Percentiles rank a stretch among this genome's conserved stretches.
Conservation (phyloP, 2,329 filamentous ascomycete genomes). For the Aspergillus oerlinghausenensis region DNA sequence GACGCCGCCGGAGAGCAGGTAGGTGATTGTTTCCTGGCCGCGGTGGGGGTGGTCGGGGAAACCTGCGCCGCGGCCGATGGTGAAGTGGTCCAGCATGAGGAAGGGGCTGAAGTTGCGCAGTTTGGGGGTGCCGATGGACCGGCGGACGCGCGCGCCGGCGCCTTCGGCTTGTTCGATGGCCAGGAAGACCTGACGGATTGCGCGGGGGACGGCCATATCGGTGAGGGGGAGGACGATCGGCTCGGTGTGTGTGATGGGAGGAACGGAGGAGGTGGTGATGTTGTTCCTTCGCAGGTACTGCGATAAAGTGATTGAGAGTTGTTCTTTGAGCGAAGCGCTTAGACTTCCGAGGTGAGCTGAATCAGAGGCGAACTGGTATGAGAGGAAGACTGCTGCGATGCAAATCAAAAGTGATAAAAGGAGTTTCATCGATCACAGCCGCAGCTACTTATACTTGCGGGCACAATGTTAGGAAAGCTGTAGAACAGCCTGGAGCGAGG, state of each 20-base stretch:
- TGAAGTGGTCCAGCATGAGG: conserved; percentile 94
- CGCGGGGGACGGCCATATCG: conserved; percentile 65
- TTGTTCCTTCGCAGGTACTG: conserved; percentile 10
- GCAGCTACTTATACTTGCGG: conserved; percentile 27
- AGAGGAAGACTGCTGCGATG: conserved; percentile 30
- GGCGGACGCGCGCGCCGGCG: conserved; percentile 77
- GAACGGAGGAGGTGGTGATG: conserved; percentile 4
- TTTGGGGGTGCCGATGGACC: conserved; percentile 78
- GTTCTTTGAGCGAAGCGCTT: conserved; percentile 7
- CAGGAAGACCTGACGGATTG: conserved; percentile 77
- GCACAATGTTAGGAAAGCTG: conserved; percentile 12
- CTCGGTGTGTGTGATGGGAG: conserved; percentile 2
- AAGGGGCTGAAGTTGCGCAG: conserved; percentile 87
- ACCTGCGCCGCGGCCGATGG: conserved; percentile 70
- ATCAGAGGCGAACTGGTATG: conserved; percentile 16
- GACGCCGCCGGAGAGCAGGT: conserved; percentile 76
- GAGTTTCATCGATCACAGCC: conserved; percentile 29
- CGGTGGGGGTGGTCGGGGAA: conserved; percentile 84
- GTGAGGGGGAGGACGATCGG: conserved; percentile 28
- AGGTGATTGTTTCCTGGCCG: conserved; percentile 87
- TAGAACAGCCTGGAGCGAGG: conserved; percentile 17
- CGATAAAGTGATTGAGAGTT: conserved; percentile 12
- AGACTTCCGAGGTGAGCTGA: neutral
- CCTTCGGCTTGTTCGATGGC: conserved; percentile 85
- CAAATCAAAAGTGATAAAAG: conserved; percentile 35